These are phyloP conservation scores for Debaryomyces nepalensis DNA, from an alignment of 1,139 yeast species.

Conservation along the genomic window DNA sequence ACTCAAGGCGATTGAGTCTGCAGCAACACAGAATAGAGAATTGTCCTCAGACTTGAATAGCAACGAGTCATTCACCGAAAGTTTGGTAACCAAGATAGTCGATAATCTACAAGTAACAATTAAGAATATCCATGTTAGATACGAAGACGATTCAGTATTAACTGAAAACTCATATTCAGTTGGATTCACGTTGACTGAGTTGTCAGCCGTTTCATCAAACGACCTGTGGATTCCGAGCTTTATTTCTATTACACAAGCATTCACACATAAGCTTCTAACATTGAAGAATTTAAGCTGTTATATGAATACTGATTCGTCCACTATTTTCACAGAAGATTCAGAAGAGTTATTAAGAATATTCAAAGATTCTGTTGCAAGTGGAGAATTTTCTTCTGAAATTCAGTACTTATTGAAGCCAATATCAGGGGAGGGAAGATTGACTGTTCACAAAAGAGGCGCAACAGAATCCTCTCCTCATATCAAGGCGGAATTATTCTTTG, in stretches of 20 bases:
- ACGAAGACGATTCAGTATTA: conserved; percentile 77
- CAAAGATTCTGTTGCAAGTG: conserved; percentile 27
- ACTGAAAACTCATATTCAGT: conserved; percentile 77
- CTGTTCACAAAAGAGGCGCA: conserved; percentile 78
- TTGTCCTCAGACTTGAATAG: conserved; percentile 50
- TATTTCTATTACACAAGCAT: conserved; percentile 67
- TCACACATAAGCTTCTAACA: conserved; percentile 78
- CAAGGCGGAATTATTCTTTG: conserved; percentile 75
- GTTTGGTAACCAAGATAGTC: conserved; percentile 83
- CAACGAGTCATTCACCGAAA: conserved; percentile 84
- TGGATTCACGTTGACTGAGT: conserved; percentile 81
- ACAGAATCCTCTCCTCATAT: conserved; percentile 74
- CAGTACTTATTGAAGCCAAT: conserved; percentile 87
- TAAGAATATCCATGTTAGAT: conserved; percentile 86
- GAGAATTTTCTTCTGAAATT: conserved; percentile 32
- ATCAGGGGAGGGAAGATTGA: conserved; percentile 82
- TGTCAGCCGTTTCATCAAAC: conserved; percentile 92
- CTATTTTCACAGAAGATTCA: conserved; percentile 52
- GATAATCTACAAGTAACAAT: conserved; percentile 95
- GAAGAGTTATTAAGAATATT: conserved; percentile 51
- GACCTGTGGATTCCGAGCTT: conserved; percentile 85
- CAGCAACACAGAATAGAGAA: conserved; percentile 44
- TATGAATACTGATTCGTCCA: conserved; percentile 74
- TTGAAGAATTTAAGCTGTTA: conserved; percentile 78
- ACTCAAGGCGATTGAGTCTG: conserved; percentile 61